Evolutionary conservation across 2,329 filamentous ascomycete genomes (phyloP).

Genomic region (Stemphylium beticola): DNA sequence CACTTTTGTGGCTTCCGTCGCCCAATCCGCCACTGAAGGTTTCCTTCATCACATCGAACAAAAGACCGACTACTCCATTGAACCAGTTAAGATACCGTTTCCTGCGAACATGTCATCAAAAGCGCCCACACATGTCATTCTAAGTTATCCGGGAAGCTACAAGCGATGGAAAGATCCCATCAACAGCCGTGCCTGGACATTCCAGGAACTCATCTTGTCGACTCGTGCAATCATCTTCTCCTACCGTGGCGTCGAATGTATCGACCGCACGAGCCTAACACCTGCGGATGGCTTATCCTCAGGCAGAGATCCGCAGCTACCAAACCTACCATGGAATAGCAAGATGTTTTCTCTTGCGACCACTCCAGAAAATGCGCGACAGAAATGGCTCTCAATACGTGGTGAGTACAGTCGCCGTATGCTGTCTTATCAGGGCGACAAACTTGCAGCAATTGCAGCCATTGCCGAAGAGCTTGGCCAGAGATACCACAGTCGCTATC

Average conservation of each 20-base stretch:
- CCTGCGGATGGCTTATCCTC: background rate
- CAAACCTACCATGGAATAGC: conserved; percentile 10
- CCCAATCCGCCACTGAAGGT: conserved; percentile 12
- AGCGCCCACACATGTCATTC: background rate
- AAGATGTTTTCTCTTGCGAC: conserved; percentile 5
- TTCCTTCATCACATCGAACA: conserved; percentile 10
- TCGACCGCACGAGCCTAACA: conserved; percentile 1
- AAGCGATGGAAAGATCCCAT: conserved; percentile 15
- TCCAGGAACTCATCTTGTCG: conserved; percentile 16
- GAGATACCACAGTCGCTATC: conserved; percentile 3
- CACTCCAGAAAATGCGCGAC: conserved; percentile 3
- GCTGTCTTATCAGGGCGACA: conserved; percentile 12
- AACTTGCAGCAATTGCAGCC: conserved; percentile 12
- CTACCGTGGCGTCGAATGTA: conserved; percentile 8
- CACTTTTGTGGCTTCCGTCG: conserved; percentile 10
- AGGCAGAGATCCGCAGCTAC: conserved; percentile 8
- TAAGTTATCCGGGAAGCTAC: conserved; percentile 11
- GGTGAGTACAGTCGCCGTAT: conserved; percentile 13
- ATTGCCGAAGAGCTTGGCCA: conserved; percentile 13
- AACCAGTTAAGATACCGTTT: conserved; percentile 5
- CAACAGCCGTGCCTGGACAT: conserved; percentile 17
- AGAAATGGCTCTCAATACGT: conserved; percentile 9
- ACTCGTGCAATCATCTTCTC: conserved; percentile 11
- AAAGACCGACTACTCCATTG: conserved; percentile 7
- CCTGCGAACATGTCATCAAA: background rate